Evolutionary conservation across 768 basidiomycete species (phyloP).

Genomic region (Termitomyces sp.): DNA sequence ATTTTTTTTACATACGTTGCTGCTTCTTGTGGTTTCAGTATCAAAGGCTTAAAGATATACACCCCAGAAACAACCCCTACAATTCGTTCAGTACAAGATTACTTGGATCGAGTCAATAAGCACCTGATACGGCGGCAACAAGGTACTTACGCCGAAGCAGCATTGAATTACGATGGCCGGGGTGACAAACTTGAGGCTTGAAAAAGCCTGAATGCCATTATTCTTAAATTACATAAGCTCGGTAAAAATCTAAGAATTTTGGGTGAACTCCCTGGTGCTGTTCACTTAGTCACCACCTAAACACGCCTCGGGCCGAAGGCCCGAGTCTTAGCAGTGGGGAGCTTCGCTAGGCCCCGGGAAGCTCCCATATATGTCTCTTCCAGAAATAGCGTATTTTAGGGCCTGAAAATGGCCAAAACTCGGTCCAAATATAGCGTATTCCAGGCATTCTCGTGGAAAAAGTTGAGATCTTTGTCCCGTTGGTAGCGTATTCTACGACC

Average conservation of each 20-base stretch:
- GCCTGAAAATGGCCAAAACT: too few species aligned
- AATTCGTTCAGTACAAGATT: neutral
- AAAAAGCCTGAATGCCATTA: neutral
- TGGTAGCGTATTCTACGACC: too few species aligned
- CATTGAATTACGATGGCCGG: neutral
- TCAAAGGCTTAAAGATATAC: conserved; percentile 59
- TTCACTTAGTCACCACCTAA: too few species aligned
- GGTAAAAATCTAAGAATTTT: neutral
- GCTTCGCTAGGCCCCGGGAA: too few species aligned
- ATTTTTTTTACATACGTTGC: conserved; percentile 5
- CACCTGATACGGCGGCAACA: conserved; percentile 56
- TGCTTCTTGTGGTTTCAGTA: conserved; percentile 17
- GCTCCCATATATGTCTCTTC: too few species aligned
- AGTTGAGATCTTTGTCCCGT: too few species aligned
- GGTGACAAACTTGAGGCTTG: neutral
- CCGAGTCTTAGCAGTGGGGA: too few species aligned
- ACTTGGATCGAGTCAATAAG: neutral
- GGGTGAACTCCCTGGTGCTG: too few species aligned
- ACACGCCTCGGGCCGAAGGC: too few species aligned
- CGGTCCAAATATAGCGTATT: too few species aligned
- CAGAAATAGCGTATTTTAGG: too few species aligned
- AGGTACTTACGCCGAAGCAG: conserved; percentile 36
- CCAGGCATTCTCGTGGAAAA: too few species aligned
- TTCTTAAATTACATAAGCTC: neutral
- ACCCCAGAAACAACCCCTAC: conserved; percentile 58